Conservation (phyloP, 164 flowering plant genomes). For the Magnolia sinica region DNA sequence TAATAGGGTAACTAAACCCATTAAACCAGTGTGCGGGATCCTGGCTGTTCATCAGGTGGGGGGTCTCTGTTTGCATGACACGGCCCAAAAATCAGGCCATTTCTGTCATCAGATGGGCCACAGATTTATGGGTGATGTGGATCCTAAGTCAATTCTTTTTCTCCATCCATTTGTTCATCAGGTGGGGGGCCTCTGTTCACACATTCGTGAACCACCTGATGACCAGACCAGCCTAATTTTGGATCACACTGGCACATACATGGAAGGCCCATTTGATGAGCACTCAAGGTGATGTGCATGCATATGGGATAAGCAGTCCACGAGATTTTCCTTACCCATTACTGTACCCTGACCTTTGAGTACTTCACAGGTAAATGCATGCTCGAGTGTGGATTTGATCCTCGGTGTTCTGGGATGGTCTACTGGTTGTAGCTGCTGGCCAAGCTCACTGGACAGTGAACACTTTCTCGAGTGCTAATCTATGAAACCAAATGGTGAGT, state of each 20-base stretch:
- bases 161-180: background rate
- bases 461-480: slow-evolving; percentile 55
- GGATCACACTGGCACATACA: background rate
- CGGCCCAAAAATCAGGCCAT: background rate
- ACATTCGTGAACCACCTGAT: background rate
- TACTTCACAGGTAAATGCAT: slow-evolving; percentile 54
- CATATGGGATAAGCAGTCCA: background rate
- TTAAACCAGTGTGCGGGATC: background rate
- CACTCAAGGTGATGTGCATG: background rate
- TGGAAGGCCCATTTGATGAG: background rate
- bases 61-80: too few relatives aligned
- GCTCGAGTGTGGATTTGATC: slow-evolving; percentile 62
- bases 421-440: slow-evolving; percentile 94
- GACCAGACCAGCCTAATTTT: background rate
- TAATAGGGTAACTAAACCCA: background rate
- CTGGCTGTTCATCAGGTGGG: background rate
- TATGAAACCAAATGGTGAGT: background rate
- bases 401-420: slow-evolving; percentile 93
- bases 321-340: background rate
- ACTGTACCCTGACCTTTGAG: background rate
- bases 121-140: too few relatives aligned
- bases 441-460: slow-evolving; percentile 34
- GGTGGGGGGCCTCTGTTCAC: background rate
- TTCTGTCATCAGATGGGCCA: too few relatives aligned
- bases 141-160: background rate